Evolutionary conservation across 768 basidiomycete species (phyloP).

Genomic region (Termitomyces sp.): DNA sequence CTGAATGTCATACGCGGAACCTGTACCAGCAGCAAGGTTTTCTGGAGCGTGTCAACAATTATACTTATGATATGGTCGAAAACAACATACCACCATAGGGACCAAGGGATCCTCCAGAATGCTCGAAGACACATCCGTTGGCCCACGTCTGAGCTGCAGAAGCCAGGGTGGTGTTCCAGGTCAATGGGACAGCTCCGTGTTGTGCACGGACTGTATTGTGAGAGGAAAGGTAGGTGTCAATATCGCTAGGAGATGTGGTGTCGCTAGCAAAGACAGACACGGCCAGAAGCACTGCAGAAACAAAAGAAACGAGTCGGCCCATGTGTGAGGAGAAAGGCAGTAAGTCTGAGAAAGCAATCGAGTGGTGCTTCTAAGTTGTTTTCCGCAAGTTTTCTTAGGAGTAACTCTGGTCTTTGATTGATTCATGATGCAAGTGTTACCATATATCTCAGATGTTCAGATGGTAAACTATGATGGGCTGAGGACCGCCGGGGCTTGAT

Average conservation of each 20-base stretch:
- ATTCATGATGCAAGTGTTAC: neutral
- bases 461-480: no score
- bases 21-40: conserved; percentile 71
- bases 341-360: neutral
- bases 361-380: conserved; percentile 5
- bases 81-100: conserved; percentile 49
- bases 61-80: neutral
- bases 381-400: neutral
- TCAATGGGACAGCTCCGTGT: conserved; percentile 58
- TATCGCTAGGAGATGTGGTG: conserved; percentile 35
- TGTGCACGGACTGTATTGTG: conserved; percentile 61
- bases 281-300: conserved; percentile 27
- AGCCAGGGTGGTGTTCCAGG: conserved; percentile 59
- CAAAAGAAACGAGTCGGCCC: conserved; percentile 26
- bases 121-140: conserved; percentile 57
- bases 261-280: conserved; percentile 29
- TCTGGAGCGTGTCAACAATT: conserved; percentile 31
- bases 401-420: neutral
- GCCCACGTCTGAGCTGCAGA: conserved; percentile 66
- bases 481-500: neutral
- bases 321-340: conserved; percentile 24
- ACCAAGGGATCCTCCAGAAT: conserved; percentile 64
- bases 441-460: neutral
- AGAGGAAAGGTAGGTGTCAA: conserved; percentile 43
- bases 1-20: conserved; percentile 39